Evolutionary conservation across 768 basidiomycete genomes (phyloP).

Genomic region (Russula vinacea): DNA sequence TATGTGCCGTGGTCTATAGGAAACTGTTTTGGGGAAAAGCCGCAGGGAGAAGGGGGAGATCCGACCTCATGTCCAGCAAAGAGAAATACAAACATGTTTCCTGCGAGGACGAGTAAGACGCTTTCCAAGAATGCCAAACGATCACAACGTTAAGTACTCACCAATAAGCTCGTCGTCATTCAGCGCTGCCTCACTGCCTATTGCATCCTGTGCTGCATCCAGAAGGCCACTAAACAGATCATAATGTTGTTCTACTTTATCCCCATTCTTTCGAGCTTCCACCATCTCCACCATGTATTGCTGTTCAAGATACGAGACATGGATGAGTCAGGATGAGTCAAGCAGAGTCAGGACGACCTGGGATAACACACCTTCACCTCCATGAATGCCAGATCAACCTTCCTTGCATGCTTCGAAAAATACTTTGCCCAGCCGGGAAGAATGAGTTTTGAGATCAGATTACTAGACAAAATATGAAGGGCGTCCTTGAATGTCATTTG

Average conservation of each 20-base stretch:
- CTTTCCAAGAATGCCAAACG: too few species aligned
- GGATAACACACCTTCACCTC: conserved; percentile 42
- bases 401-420: conserved; percentile 38
- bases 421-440: conserved; percentile 43
- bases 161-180: conserved; percentile 32
- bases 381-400: conserved; percentile 40
- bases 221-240: conserved; percentile 35
- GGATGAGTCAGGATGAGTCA: too few species aligned
- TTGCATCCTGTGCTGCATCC: conserved; percentile 27
- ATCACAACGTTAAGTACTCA: not conserved
- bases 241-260: conserved; percentile 29
- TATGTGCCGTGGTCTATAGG: conserved; percentile 40
- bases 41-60: not conserved
- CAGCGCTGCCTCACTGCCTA: conserved; percentile 19
- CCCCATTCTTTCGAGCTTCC: conserved; percentile 15
- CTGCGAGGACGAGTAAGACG: not conserved
- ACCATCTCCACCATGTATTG: conserved; percentile 36
- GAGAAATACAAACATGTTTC: conserved; percentile 38
- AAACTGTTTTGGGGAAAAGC: not conserved
- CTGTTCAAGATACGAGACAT: conserved; percentile 2
- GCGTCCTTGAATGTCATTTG: conserved; percentile 49
- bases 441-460: conserved; percentile 40
- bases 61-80: conserved; percentile 38
- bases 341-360: not conserved
- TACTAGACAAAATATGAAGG: conserved; percentile 43